Conservation (phyloP, 176 grass and related monocot genomes). For the Saccharum officinarum region DNA sequence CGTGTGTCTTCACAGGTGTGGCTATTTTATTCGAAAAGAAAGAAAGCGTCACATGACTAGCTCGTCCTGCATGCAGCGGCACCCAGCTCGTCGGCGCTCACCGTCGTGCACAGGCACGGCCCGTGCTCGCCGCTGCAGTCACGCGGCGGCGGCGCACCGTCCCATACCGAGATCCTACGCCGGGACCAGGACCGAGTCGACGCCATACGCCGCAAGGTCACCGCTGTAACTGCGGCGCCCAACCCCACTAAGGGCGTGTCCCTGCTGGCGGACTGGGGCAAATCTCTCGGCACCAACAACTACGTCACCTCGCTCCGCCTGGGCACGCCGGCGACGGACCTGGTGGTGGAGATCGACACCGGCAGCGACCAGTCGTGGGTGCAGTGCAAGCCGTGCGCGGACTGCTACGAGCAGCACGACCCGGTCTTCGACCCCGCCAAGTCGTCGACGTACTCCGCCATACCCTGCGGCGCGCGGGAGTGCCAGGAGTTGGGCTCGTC, state of each 20-base stretch:
- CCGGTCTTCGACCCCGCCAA: conserved; percentile 60
- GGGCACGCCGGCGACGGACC: conserved; percentile 53
- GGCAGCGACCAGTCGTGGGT: conserved; percentile 84
- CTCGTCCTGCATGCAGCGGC: neutral
- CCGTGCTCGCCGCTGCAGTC: conserved; percentile 49
- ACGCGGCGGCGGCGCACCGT: neutral
- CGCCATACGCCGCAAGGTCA: conserved; percentile 36
- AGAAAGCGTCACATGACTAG: neutral
- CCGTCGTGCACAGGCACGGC: conserved; percentile 56
- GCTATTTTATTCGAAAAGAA: neutral
- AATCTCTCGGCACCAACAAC: conserved; percentile 44
- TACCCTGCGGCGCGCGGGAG: conserved; percentile 32
- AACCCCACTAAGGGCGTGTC: conserved; percentile 25
- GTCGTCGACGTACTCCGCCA: conserved; percentile 49
- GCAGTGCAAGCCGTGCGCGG: conserved; percentile 53
- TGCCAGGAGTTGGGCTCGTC: conserved; percentile 35
- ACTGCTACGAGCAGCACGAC: conserved; percentile 67
- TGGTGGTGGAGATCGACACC: conserved; percentile 64
- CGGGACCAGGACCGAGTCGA: conserved; percentile 55
- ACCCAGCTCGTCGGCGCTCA: conserved; percentile 33
- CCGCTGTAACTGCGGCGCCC: neutral
- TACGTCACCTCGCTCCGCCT: conserved; percentile 64
- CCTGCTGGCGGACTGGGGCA: conserved; percentile 44
- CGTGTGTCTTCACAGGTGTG: neutral
- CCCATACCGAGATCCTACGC: conserved; percentile 41